Conservation (phyloP, 345 rosid genomes). For the Durio zibethinus region DNA sequence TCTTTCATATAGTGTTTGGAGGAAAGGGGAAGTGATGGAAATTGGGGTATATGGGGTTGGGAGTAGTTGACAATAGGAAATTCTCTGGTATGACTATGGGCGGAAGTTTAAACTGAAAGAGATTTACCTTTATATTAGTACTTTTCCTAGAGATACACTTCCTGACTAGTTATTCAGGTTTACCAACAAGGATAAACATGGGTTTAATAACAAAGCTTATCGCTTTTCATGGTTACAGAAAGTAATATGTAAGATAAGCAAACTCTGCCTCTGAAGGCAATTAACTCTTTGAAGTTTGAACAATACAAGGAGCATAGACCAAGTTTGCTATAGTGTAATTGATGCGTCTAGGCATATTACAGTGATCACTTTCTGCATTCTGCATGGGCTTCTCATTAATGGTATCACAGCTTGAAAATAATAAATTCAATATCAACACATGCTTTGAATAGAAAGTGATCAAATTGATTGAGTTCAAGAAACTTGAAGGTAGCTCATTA, state of each 20-base stretch:
- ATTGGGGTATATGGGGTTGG: neutral
- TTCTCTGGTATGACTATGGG: neutral
- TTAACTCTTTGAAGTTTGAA: neutral
- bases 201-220: neutral
- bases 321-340: neutral
- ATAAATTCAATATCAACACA: neutral
- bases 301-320: neutral
- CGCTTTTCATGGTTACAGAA: neutral
- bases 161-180: neutral
- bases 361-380: neutral
- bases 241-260: neutral
- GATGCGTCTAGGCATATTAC: neutral
- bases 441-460: neutral
- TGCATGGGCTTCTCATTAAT: neutral
- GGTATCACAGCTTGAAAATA: neutral
- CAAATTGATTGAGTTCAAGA: neutral
- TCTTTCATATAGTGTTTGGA: neutral
- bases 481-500: neutral
- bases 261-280: neutral
- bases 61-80: neutral
- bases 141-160: neutral
- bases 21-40: neutral
- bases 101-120: neutral
- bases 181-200: neutral
- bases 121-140: neutral